Evolutionary conservation across 2,329 filamentous ascomycete genomes (phyloP).

Genomic region (Fusarium dimerum): DNA sequence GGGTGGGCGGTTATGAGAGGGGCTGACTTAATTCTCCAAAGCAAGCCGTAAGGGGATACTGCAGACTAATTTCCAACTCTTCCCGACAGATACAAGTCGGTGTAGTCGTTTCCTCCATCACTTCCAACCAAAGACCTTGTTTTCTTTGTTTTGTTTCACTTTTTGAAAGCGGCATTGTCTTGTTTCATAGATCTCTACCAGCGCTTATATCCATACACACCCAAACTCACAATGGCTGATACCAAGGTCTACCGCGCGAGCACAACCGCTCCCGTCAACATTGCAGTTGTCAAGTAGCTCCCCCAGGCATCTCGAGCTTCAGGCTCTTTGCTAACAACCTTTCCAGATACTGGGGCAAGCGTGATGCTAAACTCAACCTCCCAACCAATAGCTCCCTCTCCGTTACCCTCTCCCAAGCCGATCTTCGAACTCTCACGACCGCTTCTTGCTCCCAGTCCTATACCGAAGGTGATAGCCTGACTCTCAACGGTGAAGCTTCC

Average conservation of each 20-base stretch:
- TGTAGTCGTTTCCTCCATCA: slow-evolving; percentile 18
- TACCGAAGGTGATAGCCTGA: slow-evolving; percentile 66
- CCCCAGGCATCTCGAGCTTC: background rate
- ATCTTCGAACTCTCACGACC: slow-evolving; percentile 93
- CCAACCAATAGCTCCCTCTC: slow-evolving; percentile 98
- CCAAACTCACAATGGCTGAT: slow-evolving; percentile 43
- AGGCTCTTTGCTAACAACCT: background rate
- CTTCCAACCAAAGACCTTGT: too few relatives aligned
- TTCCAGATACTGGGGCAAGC: slow-evolving; percentile 85
- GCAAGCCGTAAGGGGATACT: slow-evolving; percentile 5
- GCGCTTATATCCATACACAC: background rate
- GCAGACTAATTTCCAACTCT: slow-evolving; percentile 28
- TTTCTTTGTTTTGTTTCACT: slow-evolving; percentile 1
- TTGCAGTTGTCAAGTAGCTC: slow-evolving; percentile 88
- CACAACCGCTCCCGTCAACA: slow-evolving; percentile 97
- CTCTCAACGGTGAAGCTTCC: slow-evolving; percentile 80
- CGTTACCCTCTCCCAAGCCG: slow-evolving; percentile 90
- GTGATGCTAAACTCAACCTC: slow-evolving; percentile 89
- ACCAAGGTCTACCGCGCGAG: slow-evolving; percentile 80
- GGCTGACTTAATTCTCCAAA: slow-evolving; percentile 11
- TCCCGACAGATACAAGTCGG: slow-evolving; percentile 31
- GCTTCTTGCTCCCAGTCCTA: slow-evolving; percentile 83
- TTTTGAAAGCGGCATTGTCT: slow-evolving; percentile 3
- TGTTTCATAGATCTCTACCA: slow-evolving; percentile 7
- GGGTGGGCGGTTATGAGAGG: slow-evolving; percentile 20